Base-by-base conservation (phyloP, 148 eudicot species). In the Spergularia marina region DNA sequence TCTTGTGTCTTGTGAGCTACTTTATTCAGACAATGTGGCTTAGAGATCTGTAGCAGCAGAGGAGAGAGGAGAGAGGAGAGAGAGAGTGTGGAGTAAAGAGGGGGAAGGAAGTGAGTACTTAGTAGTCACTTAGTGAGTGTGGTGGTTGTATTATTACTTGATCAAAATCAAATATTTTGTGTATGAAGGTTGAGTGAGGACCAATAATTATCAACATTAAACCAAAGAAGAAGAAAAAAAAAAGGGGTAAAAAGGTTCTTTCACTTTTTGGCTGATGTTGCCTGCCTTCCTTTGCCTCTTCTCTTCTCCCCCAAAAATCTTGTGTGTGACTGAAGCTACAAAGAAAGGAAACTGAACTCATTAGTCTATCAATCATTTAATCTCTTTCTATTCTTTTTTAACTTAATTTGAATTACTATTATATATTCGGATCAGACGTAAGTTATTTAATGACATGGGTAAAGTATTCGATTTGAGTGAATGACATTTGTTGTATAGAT, bases 21-120 rank as follows among this genome's bases (percentile, higher is more conserved):
- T 76, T 54, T 25, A 40, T 74, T 15, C 69, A 66, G 67, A 70
- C 71, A 70, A 53, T 72, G 80, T 75, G 80, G 74, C 54, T 66
- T 81, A 71, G 82, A 82, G 87, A 84, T 82, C 77, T 77, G 80
- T 59, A 75, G 61, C 71, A 59, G 39, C 53, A 56, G 74, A 70
- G 55, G 53, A 57, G 65, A 75, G 56, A 66, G 57, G 81, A 83
- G 80, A 66, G 57, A 67, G 25, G 56, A 53, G 16, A 70, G 65
- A 66, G 70, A 16, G 73, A 23, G 71, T 62, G 68, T 60, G 47
- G 68, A 74, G 78, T 79, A 73, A 54, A 65, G 66, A 21, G 47
- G 72, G 56, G 54, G 54, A 12, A 1, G 16, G 14, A 17, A 16
- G 16, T 15, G 13, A 13, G 59, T 7, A 55, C 16, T 13, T 18